Evolutionary conservation across 371 early-diverging fungal genomes (phyloP).

Genomic region (Thermomucor indicae-seudaticae): DNA sequence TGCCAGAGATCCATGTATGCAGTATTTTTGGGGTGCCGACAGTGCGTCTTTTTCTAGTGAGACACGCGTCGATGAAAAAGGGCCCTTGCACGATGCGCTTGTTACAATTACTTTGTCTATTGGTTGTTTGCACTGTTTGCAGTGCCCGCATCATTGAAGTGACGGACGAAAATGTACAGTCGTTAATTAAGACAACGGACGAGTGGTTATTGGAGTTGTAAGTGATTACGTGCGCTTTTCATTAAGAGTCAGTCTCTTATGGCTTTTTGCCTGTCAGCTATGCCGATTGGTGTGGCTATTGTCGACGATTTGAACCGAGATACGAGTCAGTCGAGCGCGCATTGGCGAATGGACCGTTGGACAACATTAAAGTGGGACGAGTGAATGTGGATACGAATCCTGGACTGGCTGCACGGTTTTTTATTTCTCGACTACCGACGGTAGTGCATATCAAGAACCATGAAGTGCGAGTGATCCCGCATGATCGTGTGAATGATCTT

Average conservation of each 20-base stretch:
- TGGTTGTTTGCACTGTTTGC: too few species aligned
- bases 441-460: constrained; percentile 38
- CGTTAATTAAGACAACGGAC: constrained; percentile 17
- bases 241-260: neutral
- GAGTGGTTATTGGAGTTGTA: constrained; percentile 48
- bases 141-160: constrained; percentile 23
- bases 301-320: constrained; percentile 27
- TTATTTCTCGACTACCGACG: constrained; percentile 41
- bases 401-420: constrained; percentile 40
- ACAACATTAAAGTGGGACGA: constrained; percentile 24
- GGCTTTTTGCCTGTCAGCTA: constrained; percentile 17
- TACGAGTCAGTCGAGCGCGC: constrained; percentile 25
- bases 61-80: too few species aligned
- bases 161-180: constrained; percentile 31
- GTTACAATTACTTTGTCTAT: too few species aligned
- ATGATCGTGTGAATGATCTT: constrained; percentile 14
- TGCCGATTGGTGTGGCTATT: constrained; percentile 46
- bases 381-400: constrained; percentile 38
- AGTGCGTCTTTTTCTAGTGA: too few species aligned
- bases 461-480: constrained; percentile 21
- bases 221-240: constrained; percentile 1
- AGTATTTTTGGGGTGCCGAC: too few species aligned
- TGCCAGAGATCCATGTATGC: too few species aligned
- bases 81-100: too few species aligned
- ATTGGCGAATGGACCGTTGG: constrained; percentile 5